Evolutionary conservation across 176 grass and related monocot genomes (phyloP).

Genomic region (Phyllostachys edulis): DNA sequence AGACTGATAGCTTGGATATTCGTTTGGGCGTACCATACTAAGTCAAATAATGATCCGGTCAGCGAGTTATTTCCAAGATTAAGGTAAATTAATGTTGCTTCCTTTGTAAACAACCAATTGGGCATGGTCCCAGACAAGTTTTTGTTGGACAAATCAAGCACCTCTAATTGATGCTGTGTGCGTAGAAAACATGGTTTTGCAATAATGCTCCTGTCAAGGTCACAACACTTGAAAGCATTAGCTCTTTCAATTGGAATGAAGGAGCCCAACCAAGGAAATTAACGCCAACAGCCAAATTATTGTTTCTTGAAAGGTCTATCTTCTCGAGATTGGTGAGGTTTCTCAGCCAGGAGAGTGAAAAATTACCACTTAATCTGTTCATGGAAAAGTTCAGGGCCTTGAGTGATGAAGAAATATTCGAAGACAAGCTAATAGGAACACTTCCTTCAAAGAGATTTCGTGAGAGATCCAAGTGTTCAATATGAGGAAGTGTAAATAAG

Average conservation of each 20-base stretch:
- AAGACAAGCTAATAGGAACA: not conserved
- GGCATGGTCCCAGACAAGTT: conserved; percentile 21
- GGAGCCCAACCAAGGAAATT: not conserved
- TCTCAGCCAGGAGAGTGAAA: too few relatives aligned
- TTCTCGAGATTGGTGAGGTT: too few relatives aligned
- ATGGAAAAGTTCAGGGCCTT: not conserved
- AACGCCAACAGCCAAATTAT: not conserved
- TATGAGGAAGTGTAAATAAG: not conserved
- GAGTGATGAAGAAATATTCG: not conserved
- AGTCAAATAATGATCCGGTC: not conserved
- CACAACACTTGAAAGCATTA: conserved; percentile 15
- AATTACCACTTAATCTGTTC: not conserved
- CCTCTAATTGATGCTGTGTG: conserved; percentile 14
- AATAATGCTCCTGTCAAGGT: not conserved
- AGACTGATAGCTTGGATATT: not conserved
- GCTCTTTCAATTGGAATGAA: not conserved
- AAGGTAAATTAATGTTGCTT: not conserved
- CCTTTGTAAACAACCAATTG: conserved; percentile 36
- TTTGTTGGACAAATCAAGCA: conserved; percentile 32
- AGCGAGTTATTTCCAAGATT: conserved; percentile 30
- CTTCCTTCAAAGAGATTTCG: not conserved
- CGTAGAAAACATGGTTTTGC: conserved; percentile 6
- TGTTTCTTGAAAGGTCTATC: conserved; percentile 4
- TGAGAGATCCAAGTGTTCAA: conserved; percentile 20
- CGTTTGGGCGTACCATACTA: not conserved